Evolutionary conservation across 257 asterid species (phyloP), one percentile per base, ranked within the genome.

Genomic region (Echium plantagineum): DNA sequence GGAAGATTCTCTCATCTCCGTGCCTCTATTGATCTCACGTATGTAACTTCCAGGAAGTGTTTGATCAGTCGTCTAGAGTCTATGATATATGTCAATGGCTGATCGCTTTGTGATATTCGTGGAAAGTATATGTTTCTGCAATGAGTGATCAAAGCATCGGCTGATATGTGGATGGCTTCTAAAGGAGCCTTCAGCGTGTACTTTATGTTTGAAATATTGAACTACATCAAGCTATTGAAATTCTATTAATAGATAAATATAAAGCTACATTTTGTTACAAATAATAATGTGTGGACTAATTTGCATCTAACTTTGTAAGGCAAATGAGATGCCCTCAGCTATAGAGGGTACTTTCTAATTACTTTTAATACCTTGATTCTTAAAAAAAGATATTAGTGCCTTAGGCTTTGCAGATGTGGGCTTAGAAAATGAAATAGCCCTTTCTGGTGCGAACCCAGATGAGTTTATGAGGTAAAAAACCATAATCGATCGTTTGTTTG

Each of bases 1-100:
- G 12, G 94, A 86, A 67, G 94, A 82, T 0, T 54, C 68, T 7
- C 78, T 82, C 0, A 52, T 86, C 56, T 81, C 86, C 5, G 82
- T 72, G 55, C 95, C 97, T 3, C 69, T 86, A 18, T 57, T 89
- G 75, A 89, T 89, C 49, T 85, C 94, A 19, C 94, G 94, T 21
- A 53, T 82, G 72, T 85, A 71, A 79, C 9, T 42, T 42, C 49
- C 49, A 13, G 49, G 16, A 42, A 42, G 49, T 42, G 49, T 12
- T 42, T 5, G 10, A 7, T 38, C 48, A 42, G 49, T 13, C n/a
- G n/a, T n/a, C 49, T 42, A 10, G 17, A 42, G 49, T 3, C 49
- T 42, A 35, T 35, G 46, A 35, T 42, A 13, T 10, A n/a, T 42
- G 49, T 5, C 15, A 13, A 13, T 42, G 15, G 49, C 17, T 42